Percentiles rank a stretch among this genome's conserved stretches.
Evolutionary conservation across 768 basidiomycete species (phyloP).

Genomic region (Favolaschia claudopus): DNA sequence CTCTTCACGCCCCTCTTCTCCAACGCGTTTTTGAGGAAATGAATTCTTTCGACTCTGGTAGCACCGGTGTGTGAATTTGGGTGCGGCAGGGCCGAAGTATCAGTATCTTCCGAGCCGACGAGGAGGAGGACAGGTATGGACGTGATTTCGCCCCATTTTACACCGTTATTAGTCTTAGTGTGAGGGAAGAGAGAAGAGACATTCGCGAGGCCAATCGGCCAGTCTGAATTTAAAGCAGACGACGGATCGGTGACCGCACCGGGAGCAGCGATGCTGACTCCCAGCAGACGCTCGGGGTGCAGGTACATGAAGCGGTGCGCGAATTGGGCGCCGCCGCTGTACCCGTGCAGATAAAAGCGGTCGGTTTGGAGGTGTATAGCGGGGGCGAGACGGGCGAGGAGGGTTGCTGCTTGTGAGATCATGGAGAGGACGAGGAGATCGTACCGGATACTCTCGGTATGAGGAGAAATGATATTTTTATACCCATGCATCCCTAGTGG

Average conservation of each 20-base stretch:
- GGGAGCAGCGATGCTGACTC: conserved; percentile 29
- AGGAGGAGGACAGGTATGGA: conserved; percentile 23
- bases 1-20: too few relatives aligned
- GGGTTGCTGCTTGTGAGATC: conserved; percentile 28
- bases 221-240: not conserved
- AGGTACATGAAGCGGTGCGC: conserved; percentile 34
- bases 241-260: conserved; percentile 25
- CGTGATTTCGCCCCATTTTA: conserved; percentile 18
- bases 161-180: too few relatives aligned
- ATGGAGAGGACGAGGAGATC: conserved; percentile 30
- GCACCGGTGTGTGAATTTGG: too few relatives aligned
- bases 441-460: conserved; percentile 30
- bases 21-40: too few relatives aligned
- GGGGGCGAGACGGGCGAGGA: too few relatives aligned
- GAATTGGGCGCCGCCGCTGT: conserved; percentile 35
- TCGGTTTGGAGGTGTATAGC: too few relatives aligned
- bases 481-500: conserved; percentile 30
- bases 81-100: too few relatives aligned
- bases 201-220: conserved; percentile 25
- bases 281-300: conserved; percentile 25
- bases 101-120: conserved; percentile 30
- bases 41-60: too few relatives aligned
- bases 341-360: conserved; percentile 32
- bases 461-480: conserved; percentile 23
- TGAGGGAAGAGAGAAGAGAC: conserved; percentile 13